A percentile compares a stretch with the other conserved stretches of the same genome.
Conservation (phyloP, 2,329 filamentous ascomycete genomes). For the Pezicula carpinea region DNA sequence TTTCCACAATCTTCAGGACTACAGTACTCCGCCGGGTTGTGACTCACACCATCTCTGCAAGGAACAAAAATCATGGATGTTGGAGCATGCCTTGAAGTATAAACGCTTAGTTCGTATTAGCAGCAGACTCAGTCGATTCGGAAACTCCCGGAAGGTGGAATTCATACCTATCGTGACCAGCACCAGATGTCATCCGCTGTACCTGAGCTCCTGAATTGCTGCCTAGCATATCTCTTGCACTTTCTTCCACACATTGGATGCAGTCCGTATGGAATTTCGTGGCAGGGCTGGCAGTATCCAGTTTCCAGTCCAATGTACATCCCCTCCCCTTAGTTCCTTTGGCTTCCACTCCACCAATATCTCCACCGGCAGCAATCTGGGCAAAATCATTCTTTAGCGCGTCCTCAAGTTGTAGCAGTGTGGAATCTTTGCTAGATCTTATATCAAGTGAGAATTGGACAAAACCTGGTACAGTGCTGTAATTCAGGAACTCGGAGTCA, state of each 20-base stretch:
- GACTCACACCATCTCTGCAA: slow-evolving; percentile 57
- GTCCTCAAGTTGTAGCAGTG: slow-evolving; percentile 52
- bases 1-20: slow-evolving; percentile 54
- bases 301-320: slow-evolving; percentile 51
- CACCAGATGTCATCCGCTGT: slow-evolving; percentile 54
- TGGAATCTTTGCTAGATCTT: slow-evolving; percentile 51
- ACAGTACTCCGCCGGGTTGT: slow-evolving; percentile 60
- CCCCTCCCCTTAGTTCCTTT: slow-evolving; percentile 41
- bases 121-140: slow-evolving; percentile 26
- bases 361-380: slow-evolving; percentile 51
- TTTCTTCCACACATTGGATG: slow-evolving; percentile 57
- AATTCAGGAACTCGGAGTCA: too few species aligned
- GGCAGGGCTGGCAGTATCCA: slow-evolving; percentile 58
- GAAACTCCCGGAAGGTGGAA: slow-evolving; percentile 20
- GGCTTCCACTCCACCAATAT: slow-evolving; percentile 41
- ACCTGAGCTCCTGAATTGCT: slow-evolving; percentile 40
- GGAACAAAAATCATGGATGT: slow-evolving; percentile 66
- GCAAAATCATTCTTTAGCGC: slow-evolving; percentile 54
- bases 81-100: slow-evolving; percentile 53
- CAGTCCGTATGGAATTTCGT: slow-evolving; percentile 64
- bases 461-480: slow-evolving; percentile 63
- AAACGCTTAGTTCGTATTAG: slow-evolving; percentile 40
- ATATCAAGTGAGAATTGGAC: slow-evolving; percentile 68
- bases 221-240: slow-evolving; percentile 53
- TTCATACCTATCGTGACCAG: slow-evolving; percentile 51